phyloP scores from a whole-genome alignment of 2,329 filamentous ascomycete genomes.

The Epichloe elymi region DNA sequence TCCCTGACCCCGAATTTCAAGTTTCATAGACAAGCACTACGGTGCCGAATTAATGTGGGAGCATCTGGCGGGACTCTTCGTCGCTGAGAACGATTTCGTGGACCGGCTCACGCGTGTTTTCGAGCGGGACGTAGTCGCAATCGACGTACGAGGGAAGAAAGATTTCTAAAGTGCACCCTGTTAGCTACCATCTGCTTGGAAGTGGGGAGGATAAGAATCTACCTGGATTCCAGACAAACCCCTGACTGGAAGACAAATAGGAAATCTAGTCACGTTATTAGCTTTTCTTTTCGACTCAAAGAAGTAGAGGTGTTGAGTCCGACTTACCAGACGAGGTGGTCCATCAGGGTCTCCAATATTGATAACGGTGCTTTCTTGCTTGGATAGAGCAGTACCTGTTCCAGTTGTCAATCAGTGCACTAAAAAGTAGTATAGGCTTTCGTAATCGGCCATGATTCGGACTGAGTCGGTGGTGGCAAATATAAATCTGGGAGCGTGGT shows the following conservation, averaged over 20 bases:
- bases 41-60: conserved; percentile 40
- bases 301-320: not conserved
- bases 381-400: conserved; percentile 55
- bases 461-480: not conserved
- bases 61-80: conserved; percentile 57
- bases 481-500: not conserved
- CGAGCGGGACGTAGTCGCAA: conserved; percentile 60
- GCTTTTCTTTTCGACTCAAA: not conserved
- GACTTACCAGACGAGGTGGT: conserved; percentile 55
- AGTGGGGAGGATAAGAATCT: conserved; percentile 10
- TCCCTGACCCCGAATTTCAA: conserved; percentile 1
- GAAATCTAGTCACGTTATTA: conserved; percentile 45
- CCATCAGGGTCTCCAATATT: conserved; percentile 64
- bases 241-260: conserved; percentile 66
- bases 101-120: conserved; percentile 63
- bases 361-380: conserved; percentile 68
- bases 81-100: conserved; percentile 67
- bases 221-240: conserved; percentile 75
- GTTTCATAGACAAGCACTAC: conserved; percentile 3
- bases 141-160: conserved; percentile 70
- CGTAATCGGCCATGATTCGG: not conserved
- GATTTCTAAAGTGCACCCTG: conserved; percentile 42
- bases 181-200: conserved; percentile 5
- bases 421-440: not conserved
- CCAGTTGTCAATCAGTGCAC: conserved; percentile 9